Evolutionary conservation across 805 yeast species (phyloP), one percentile per base, ranked within the genome.

Genomic region (Kuraishia borneana): DNA sequence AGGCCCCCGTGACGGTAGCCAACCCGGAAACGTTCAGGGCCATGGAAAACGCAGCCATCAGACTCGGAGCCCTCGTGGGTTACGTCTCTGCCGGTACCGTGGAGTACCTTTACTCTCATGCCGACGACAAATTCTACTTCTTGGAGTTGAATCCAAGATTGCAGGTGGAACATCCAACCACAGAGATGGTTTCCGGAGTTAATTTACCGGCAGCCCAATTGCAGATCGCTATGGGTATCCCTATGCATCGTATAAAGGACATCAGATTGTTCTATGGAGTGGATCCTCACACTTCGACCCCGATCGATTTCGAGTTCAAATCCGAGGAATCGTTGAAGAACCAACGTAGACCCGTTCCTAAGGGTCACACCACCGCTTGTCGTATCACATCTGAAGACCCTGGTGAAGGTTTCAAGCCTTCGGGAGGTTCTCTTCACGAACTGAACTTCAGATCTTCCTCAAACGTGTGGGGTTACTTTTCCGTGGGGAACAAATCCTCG

Each of bases 161-260:
- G 58, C 99, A 92, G 69, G 99, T 92, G 39, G 99, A 92, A 71
- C 99, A 92, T 70, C 99, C 99, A 51, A 92, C 98, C 30, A 92
- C 98, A 27, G 99, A 92, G 66, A 92, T 92, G 99, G 98, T 87
- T 37, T 81, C 95, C 18, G 98, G 98, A 45, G 96, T 92, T 36
- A 94, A 92, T 55, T 70, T 92, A 56, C 99, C 99, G 20, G 95
- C 96, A 38, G 95, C 99, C 26, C 98, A 92, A 65, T 74, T 92
- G 46, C 98, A 92, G 65, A 84, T 92, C 61, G 97, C 98, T 42
- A 92, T 92, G 99, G 99, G 99, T 73, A 75, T 92, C 40, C 97
- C 98, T 44, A 77, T 92, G 70, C 94, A 92, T 60, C 74, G 94
- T 63, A 82, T 92, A 48, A 74, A 81, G 50, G 98, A 92, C 56